Evolutionary conservation across 371 early-diverging fungal species (phyloP), one percentile per base, ranked within the genome.

Genomic region (Rhizopus sp.): DNA sequence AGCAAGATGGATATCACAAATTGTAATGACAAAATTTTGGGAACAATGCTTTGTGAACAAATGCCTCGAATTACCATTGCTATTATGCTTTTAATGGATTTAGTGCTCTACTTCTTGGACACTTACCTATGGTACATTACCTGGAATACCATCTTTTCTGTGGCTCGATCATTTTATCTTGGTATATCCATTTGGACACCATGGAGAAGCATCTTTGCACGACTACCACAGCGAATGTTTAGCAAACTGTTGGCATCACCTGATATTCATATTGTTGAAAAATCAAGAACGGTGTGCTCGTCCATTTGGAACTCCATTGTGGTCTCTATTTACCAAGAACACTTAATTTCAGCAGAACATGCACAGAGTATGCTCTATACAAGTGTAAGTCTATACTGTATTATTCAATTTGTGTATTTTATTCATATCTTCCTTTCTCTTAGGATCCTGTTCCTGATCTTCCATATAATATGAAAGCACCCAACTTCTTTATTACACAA

Each of bases 101-200:
- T 93, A 39, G 77, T 88, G 7, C 80, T 95, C 29, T 94, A 90
- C 72, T 93, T 94, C 73, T 71, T 94, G 66, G 94, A 94, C 57
- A 92, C 94, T 0, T 95, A 94, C 63, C 78, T 95, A 40, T 95
- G 95, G 94, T 95, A 93, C 64, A 90, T 93, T 41, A 88, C 92
- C 50, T 91, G 89, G 88, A 92, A 87, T 71, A 87, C 90, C 2
- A 66, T 89, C 32, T 90, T 93, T 55, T 91, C 92, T 0, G 90
- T 93, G 17, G 84, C 85, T 17, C 79, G 87, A 41, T 87, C 93
- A 1, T 90, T 95, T 55, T 85, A 88, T 49, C 83, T 90, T 12
- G 94, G 93, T 33, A 83, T 92, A 33, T 93, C 93, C 3, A 90
- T 93, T 54, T 88, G 92, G 86, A 87, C 93, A 0, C 92, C 94